phyloP scores from a whole-genome alignment of 495 filamentous ascomycete genomes.

The Xylaria telfairii region DNA sequence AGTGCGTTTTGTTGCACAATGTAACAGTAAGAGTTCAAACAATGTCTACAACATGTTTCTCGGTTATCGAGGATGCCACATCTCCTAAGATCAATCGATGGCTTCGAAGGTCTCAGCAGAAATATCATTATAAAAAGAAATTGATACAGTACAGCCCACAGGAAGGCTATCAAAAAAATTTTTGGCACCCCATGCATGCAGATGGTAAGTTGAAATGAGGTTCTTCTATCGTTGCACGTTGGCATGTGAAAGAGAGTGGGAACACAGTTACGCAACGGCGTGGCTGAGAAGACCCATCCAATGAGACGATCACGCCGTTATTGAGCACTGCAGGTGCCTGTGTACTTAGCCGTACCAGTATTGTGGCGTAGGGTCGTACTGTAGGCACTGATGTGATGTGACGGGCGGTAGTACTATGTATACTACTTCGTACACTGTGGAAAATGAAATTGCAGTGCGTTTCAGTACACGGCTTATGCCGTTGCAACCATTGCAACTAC shows the following conservation, averaged over 20 bases:
- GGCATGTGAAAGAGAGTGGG: neutral
- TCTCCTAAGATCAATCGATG: neutral
- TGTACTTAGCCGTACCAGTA: too few species aligned
- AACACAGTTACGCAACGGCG: neutral
- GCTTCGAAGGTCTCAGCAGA: neutral
- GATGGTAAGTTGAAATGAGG: neutral
- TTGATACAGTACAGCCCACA: neutral
- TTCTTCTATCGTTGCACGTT: neutral
- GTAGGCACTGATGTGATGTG: neutral
- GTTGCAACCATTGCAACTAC: too few species aligned
- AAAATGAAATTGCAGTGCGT: too few species aligned
- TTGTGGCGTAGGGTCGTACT: neutral
- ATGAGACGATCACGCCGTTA: too few species aligned
- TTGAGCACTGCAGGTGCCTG: too few species aligned
- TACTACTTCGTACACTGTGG: too few species aligned
- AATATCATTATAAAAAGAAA: neutral
- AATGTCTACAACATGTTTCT: neutral
- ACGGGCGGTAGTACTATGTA: too few species aligned
- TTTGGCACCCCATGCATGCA: neutral
- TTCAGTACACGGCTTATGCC: neutral
- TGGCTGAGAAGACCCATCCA: neutral
- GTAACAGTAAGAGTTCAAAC: neutral
- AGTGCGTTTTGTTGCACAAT: neutral
- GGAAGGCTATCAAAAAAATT: neutral
- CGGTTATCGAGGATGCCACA: neutral